phyloP scores from a whole-genome alignment of 805 yeast species.

The Candida lessepsii region DNA sequence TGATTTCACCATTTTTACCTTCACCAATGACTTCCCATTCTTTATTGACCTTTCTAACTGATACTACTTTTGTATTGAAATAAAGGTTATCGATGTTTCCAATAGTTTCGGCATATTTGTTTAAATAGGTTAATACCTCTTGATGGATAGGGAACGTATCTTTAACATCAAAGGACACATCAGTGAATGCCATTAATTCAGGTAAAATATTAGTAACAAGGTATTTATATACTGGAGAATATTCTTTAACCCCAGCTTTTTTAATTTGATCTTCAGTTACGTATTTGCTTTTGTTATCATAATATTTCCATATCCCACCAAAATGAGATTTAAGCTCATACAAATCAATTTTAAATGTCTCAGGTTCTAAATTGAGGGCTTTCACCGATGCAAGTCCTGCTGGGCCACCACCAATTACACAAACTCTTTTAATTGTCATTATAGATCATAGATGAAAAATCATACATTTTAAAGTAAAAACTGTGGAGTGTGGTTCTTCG shows the following conservation, averaged over 20 bases:
- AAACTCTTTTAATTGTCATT: slow-evolving; percentile 21
- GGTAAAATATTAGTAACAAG: slow-evolving; percentile 70
- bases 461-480: background rate
- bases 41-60: slow-evolving; percentile 11
- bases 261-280: slow-evolving; percentile 11
- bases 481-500: slow-evolving; percentile 8
- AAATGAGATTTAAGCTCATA: slow-evolving; percentile 55
- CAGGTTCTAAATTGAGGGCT: slow-evolving; percentile 53
- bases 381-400: slow-evolving; percentile 66
- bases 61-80: slow-evolving; percentile 18
- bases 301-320: slow-evolving; percentile 78
- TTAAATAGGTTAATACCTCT: slow-evolving; percentile 62
- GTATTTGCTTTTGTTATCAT: slow-evolving; percentile 7
- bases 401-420: slow-evolving; percentile 79
- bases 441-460: background rate
- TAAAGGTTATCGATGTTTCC: slow-evolving; percentile 8
- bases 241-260: slow-evolving; percentile 17
- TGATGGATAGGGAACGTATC: slow-evolving; percentile 32
- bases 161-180: slow-evolving; percentile 29
- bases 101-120: slow-evolving; percentile 43
- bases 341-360: slow-evolving; percentile 47
- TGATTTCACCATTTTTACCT: slow-evolving; percentile 3
- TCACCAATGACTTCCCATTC: slow-evolving; percentile 18
- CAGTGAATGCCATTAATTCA: slow-evolving; percentile 58
- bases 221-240: slow-evolving; percentile 57